Evolutionary conservation across 352 stramenopile species (phyloP), one percentile per base, ranked within the genome.

Genomic region (Pythium guiyangense): DNA sequence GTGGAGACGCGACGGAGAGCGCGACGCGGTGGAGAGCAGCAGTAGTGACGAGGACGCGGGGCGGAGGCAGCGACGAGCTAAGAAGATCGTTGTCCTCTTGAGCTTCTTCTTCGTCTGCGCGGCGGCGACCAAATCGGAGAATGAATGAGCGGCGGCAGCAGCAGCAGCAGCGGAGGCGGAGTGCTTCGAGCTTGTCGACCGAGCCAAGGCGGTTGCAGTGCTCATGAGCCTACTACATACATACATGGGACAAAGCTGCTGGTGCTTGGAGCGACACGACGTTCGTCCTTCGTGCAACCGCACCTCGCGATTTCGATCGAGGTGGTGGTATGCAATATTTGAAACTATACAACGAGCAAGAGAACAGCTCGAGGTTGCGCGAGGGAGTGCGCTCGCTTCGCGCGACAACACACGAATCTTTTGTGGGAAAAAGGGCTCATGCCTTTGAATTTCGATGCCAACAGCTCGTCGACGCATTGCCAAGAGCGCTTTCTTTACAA

Each of bases 41-140:
- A 14, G 39, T 11, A n/a, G n/a, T n/a, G n/a, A n/a, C n/a, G 42
- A 47, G 42, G 45, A 49, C 6, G 58, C 58, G 52, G 54, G 37
- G 39, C 48, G 40, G 42, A 25, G 20, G 11, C 8, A 15, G 42
- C 10, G 42, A n/a, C 42, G 42, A 11, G 17, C 42, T 34, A 57
- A 57, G 57, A 52, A 34, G 47, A 25, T 52, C 40, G 14, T n/a
- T n/a, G n/a, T 46, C 57, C 56, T 47, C 49, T 63, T 45, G 40
- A 17, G 43, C 45, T 64, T 50, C 34, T 39, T 37, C 57, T 29
- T 55, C 54, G 27, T 39, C 37, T 47, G 37, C 35, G 31, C n/a
- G 14, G 42, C 42, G 40, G 39, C 39, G 46, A 34, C 52, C 52
- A 58, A 56, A 65, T 65, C 56, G 27, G 27, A 34, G 43, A 65